Evolutionary conservation across 305 asterid genomes (phyloP).

Genomic region (Petunia hybrid): DNA sequence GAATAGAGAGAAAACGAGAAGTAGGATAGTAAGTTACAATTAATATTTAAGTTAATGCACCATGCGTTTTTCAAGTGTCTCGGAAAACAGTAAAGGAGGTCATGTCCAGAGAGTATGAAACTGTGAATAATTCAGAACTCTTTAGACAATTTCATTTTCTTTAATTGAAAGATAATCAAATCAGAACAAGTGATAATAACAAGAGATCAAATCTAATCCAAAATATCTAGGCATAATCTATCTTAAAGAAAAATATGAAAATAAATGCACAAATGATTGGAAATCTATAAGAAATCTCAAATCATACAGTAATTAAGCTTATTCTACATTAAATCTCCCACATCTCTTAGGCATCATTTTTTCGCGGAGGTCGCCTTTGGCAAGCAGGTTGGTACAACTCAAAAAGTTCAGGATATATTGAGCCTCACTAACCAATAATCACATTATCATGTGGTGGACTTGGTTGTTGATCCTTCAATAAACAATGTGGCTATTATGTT

Average conservation of each 20-base stretch:
- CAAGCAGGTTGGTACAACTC: background rate
- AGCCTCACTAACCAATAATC: background rate
- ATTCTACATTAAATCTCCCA: background rate
- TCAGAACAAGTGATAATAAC: background rate
- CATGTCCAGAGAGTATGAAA: background rate
- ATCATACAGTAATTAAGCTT: background rate
- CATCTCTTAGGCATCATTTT: no score
- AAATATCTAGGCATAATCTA: constrained; percentile 1
- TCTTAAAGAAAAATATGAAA: constrained; percentile 14
- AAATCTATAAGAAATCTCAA: background rate
- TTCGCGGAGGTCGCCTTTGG: background rate
- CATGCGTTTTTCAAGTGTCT: background rate
- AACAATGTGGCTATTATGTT: background rate
- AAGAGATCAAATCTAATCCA: constrained; percentile 19
- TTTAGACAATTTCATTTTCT: constrained; percentile 3
- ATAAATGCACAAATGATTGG: background rate
- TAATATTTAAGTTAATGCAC: background rate
- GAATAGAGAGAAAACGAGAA: background rate
- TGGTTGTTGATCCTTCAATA: constrained; percentile 6
- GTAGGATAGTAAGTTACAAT: background rate
- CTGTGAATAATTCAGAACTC: background rate
- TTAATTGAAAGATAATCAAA: background rate
- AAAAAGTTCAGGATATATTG: background rate
- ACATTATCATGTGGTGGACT: background rate
- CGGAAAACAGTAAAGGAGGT: background rate